Evolutionary conservation across 2,329 filamentous ascomycete genomes (phyloP).

Genomic region (Penicillium sp.): DNA sequence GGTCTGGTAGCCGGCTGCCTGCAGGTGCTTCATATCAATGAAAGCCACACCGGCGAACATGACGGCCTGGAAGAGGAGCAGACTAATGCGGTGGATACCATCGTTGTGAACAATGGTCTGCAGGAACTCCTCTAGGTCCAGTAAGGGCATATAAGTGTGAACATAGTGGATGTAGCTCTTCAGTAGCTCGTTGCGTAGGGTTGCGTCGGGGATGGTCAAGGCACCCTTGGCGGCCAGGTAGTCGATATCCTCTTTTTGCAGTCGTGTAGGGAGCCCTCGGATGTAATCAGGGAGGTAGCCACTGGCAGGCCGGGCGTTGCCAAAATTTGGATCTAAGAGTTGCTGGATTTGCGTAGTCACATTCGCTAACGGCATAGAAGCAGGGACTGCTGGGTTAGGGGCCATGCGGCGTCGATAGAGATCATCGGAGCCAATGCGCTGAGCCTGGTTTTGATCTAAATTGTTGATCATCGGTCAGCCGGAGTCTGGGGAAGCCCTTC

Average conservation of each 20-base stretch:
- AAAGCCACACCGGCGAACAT: constrained; percentile 93
- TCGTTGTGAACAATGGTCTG: constrained; percentile 60
- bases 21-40: constrained; percentile 73
- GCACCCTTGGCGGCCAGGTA: constrained; percentile 84
- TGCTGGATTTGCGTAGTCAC: constrained; percentile 38
- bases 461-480: neutral
- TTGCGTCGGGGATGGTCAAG: constrained; percentile 66
- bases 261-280: constrained; percentile 70
- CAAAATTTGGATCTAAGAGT: constrained; percentile 44
- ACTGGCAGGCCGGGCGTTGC: constrained; percentile 45
- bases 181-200: constrained; percentile 74
- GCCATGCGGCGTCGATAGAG: constrained; percentile 45
- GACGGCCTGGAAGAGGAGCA: constrained; percentile 86
- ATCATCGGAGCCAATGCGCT: constrained; percentile 49
- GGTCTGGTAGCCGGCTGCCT: constrained; percentile 70
- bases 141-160: constrained; percentile 86
- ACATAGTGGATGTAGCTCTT: constrained; percentile 84
- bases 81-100: constrained; percentile 67
- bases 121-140: constrained; percentile 63
- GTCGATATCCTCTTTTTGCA: constrained; percentile 74
- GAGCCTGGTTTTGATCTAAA: constrained; percentile 34
- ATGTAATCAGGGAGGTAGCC: constrained; percentile 64
- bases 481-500: neutral
- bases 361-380: constrained; percentile 36
- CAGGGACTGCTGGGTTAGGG: constrained; percentile 41